These are phyloP conservation scores for Rhizopogon sp. DNA, from an alignment of 768 basidiomycete genomes.

Conservation along the genomic window DNA sequence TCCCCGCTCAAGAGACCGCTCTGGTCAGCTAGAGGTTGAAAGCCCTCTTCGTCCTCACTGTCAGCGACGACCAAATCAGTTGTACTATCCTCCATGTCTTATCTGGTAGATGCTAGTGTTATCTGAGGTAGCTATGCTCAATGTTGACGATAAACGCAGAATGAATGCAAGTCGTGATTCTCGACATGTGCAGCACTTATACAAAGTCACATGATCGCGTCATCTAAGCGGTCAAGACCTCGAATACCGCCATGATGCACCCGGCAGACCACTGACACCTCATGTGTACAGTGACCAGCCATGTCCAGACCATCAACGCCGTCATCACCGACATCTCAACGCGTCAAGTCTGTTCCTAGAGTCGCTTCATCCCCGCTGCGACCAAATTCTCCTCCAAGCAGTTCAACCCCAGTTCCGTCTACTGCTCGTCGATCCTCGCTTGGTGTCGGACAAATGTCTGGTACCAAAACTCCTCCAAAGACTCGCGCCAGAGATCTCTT, in stretches of 20 bases:
- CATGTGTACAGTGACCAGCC: conserved; percentile 3
- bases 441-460: conserved; percentile 17
- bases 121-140: not conserved
- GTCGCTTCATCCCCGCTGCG: conserved; percentile 42
- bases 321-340: conserved; percentile 13
- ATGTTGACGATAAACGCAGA: not conserved
- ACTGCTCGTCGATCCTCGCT: conserved; percentile 9
- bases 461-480: conserved; percentile 32
- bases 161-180: not conserved
- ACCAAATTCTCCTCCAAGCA: conserved; percentile 30
- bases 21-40: not conserved
- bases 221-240: not conserved
- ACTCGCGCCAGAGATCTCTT: conserved; percentile 70
- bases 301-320: conserved; percentile 2
- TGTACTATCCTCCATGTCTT: conserved; percentile 7
- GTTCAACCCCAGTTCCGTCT: conserved; percentile 9
- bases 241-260: not conserved
- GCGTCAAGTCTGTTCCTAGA: conserved; percentile 25
- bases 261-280: not conserved
- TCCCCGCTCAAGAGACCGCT: not conserved
- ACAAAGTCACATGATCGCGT: conserved; percentile 24
- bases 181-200: not conserved
- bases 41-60: conserved; percentile 36
- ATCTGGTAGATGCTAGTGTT: not conserved
- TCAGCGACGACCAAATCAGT: conserved; percentile 45